Base-by-base conservation (phyloP, 345 rosid genomes). In the Salix suchowensis region DNA sequence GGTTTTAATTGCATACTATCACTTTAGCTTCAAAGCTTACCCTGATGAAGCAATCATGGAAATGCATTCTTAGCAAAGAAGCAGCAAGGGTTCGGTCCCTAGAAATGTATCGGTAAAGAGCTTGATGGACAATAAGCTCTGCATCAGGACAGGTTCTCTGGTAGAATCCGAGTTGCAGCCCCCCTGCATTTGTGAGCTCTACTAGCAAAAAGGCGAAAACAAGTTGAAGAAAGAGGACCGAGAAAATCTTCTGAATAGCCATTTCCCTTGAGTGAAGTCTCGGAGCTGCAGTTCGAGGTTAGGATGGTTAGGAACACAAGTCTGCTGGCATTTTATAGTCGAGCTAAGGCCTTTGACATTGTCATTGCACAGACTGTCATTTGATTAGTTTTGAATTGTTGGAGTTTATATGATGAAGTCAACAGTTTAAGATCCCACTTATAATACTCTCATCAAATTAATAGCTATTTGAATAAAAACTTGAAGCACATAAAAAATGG, bases 11-110 rank as follows among this genome's bases (percentile, higher is more conserved):
- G 24, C 24, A 24, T 24, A 24, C 24, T 24, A 24, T 24, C 24
- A 24, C 24, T 24, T 24, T 24, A 24, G 24, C 24, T 24, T 24
- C 24, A 24, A 24, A 24, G 24, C 24, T 24, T 24, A 24, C 90
- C 83, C 88, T 66, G 28, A 87, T 82, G 23, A 88, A 88, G 44
- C 89, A 88, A 67, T 88, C 89, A 76, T 88, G 91, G 24, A 88
- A 86, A 83, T 86, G 73, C 89, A 87, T 74, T 77, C 91, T 87
- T 6, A 88, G 80, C 19, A 87, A 74, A 13, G 84, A 37, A 1
- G 91, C 88, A 15, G 88, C 90, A 71, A 89, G 86, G 34, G 86
- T 83, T 21, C 80, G 77, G 75, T 82, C 81, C 50, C 61, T 74
- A 9, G 87, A 82, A 55, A 88, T 83, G 80, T 67, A 68, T 5